A percentile compares a stretch with the other conserved stretches of the same genome.
These are phyloP conservation scores for Stephania yunnanensis DNA, from an alignment of 164 flowering plant species.

Conservation along the genomic window DNA sequence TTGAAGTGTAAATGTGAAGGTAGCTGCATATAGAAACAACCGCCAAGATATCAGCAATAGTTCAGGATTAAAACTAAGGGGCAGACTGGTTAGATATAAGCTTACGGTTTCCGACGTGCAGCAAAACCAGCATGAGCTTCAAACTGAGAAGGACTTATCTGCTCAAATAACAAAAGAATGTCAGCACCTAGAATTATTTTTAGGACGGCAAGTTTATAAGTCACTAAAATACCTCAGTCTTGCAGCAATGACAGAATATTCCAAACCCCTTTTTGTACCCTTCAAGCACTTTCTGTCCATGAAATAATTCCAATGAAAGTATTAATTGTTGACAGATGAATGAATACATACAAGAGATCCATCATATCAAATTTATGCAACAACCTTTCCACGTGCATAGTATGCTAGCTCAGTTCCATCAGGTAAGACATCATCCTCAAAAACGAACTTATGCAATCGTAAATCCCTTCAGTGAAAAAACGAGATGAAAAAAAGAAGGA, in stretches of 20 bases:
- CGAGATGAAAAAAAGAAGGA: constrained; percentile 5
- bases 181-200: not conserved
- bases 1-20: constrained; percentile 68
- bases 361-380: constrained; percentile 4
- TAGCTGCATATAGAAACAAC: constrained; percentile 44
- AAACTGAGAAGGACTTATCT: constrained; percentile 92
- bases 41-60: not conserved
- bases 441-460: constrained; percentile 73
- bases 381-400: constrained; percentile 66
- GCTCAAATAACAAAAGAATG: constrained; percentile 20
- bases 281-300: constrained; percentile 53
- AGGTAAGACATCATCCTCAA: constrained; percentile 59
- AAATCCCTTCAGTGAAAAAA: constrained; percentile 46
- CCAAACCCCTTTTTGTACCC: constrained; percentile 76
- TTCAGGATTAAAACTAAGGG: not conserved
- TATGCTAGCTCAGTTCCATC: constrained; percentile 88
- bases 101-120: constrained; percentile 89
- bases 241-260: constrained; percentile 74
- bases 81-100: constrained; percentile 4
- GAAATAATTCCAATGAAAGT: not conserved
- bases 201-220: not conserved
- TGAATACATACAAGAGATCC: not conserved
- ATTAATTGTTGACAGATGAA: not conserved
- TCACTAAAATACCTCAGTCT: constrained; percentile 48
- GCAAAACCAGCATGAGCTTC: constrained; percentile 98